Conservation (phyloP, 768 basidiomycete species). For the Mycena galericulata region DNA sequence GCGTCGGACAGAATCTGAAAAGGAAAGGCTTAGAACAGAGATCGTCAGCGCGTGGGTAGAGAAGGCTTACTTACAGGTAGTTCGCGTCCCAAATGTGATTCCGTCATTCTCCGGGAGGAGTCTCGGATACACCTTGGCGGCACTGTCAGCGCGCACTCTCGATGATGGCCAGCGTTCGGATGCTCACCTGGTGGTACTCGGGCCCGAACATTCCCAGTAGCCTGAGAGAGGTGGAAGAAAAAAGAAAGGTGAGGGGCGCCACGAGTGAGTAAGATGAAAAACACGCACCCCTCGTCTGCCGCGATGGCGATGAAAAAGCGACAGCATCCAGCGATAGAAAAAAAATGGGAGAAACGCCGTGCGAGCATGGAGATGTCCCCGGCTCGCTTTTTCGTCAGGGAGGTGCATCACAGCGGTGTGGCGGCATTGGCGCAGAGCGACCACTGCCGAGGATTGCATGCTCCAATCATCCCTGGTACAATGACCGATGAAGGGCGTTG, state of each 20-base stretch:
- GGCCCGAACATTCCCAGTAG: not conserved
- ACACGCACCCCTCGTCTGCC: conserved; percentile 30
- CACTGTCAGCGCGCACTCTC: not conserved
- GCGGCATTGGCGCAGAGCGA: not conserved
- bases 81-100: not conserved
- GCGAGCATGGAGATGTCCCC: not conserved
- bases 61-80: not conserved
- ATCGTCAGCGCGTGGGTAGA: conserved; percentile 1
- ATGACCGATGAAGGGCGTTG: not conserved
- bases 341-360: not conserved
- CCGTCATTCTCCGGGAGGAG: not conserved
- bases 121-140: conserved; percentile 18
- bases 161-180: not conserved
- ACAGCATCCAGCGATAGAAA: not conserved
- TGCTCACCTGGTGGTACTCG: not conserved
- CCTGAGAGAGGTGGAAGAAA: not conserved
- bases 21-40: conserved; percentile 14
- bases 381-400: conserved; percentile 5
- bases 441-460: not conserved
- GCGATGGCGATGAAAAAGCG: not conserved
- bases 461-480: not conserved
- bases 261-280: conserved; percentile 28
- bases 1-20: conserved; percentile 22
- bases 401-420: conserved; percentile 5
- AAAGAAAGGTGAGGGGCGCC: not conserved